These are phyloP conservation scores for Euptelea pleiosperma DNA, from an alignment of 164 flowering plant species.

Conservation along the genomic window DNA sequence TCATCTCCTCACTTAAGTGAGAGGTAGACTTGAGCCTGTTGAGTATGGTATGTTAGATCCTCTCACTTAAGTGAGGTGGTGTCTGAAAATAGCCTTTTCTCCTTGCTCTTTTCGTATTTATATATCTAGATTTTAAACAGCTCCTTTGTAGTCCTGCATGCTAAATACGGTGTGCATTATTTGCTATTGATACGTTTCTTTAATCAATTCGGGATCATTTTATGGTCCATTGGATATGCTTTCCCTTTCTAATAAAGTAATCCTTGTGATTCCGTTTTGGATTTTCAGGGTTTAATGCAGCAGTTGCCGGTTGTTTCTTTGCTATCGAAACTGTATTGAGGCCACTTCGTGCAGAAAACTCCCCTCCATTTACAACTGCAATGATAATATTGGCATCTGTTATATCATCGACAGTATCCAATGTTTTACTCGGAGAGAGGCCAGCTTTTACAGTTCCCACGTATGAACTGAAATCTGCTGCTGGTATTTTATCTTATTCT, in stretches of 20 bases:
- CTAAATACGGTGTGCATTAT: too few species aligned
- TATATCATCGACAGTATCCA: constrained; percentile 93
- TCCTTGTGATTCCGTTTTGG: constrained; percentile 14
- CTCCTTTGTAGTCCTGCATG: not conserved
- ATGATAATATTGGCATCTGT: constrained; percentile 98
- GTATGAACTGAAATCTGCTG: constrained; percentile 98
- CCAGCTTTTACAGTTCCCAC: constrained; percentile 97
- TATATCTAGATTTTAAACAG: constrained; percentile 1
- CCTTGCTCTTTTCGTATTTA: too few species aligned
- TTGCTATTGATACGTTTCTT: too few species aligned
- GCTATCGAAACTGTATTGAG: constrained; percentile 95
- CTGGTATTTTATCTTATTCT: constrained; percentile 66
- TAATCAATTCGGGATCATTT: not conserved
- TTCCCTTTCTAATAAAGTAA: not conserved
- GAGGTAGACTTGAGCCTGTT: too few species aligned
- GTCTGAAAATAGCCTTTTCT: too few species aligned
- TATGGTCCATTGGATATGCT: not conserved
- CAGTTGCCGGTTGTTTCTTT: constrained; percentile 98
- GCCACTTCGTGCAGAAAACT: constrained; percentile 96
- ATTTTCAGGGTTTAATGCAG: constrained; percentile 89
- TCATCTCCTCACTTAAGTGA: too few species aligned
- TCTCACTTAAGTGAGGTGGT: too few species aligned
- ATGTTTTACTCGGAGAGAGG: constrained; percentile 81
- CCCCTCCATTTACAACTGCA: constrained; percentile 98
- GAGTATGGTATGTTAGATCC: too few species aligned